phyloP scores from a whole-genome alignment of 768 basidiomycete species.

The Tephrocybe sp. region DNA sequence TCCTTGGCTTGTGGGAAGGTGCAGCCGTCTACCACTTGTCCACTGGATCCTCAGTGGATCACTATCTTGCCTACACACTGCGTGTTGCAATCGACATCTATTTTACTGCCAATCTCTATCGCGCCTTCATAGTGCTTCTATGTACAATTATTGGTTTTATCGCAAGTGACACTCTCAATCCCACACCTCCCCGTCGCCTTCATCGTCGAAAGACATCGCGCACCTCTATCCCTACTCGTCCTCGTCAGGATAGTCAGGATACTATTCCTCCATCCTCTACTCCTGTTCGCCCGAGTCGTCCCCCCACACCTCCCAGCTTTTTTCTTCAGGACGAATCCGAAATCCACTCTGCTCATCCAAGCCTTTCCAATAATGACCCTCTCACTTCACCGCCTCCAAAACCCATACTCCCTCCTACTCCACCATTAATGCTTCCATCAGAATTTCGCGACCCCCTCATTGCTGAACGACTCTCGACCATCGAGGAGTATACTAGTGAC shows the following conservation, averaged over 20 bases:
- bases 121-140: slow-evolving; percentile 31
- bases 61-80: slow-evolving; percentile 40
- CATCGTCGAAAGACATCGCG: slow-evolving; percentile 22
- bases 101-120: slow-evolving; percentile 30
- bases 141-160: slow-evolving; percentile 35
- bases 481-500: slow-evolving; percentile 14
- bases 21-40: slow-evolving; percentile 39
- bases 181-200: slow-evolving; percentile 24
- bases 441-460: slow-evolving; percentile 19
- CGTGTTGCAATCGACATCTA: slow-evolving; percentile 41
- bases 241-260: slow-evolving; percentile 25
- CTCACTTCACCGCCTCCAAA: slow-evolving; percentile 23
- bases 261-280: slow-evolving; percentile 9
- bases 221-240: slow-evolving; percentile 26
- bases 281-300: slow-evolving; percentile 23
- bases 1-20: slow-evolving; percentile 70
- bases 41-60: slow-evolving; percentile 28
- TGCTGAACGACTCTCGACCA: slow-evolving; percentile 18
- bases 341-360: slow-evolving; percentile 28
- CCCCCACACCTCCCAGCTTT: slow-evolving; percentile 37
- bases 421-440: slow-evolving; percentile 33
- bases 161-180: slow-evolving; percentile 29
- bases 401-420: slow-evolving; percentile 31
- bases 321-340: slow-evolving; percentile 33
- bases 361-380: slow-evolving; percentile 22